Evolutionary conservation across 2,329 filamentous ascomycete genomes (phyloP), one percentile per base, ranked within the genome.

Genomic region (Paraphoma sp.): DNA sequence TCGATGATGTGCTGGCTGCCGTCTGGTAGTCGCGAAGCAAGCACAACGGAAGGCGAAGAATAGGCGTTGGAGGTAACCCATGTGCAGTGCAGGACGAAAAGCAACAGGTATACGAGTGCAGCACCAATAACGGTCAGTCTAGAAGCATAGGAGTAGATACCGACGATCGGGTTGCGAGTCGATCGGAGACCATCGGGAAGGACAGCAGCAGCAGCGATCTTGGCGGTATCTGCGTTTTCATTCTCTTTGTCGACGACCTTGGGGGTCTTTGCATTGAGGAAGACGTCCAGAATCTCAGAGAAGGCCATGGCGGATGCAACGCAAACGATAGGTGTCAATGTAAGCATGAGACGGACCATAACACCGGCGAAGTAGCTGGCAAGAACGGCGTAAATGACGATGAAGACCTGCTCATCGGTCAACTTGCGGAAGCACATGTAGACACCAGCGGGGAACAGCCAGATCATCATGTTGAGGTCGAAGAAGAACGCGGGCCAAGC

Each of bases 401-500:
- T 87, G 74, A 99, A 99, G 59, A 99, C 94, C 74, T 99, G 95
- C 83, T 99, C 93, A 73, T 99, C 96, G 69, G 87, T 89, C 56
- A 99, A 87, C 62, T 90, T 89, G 76, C 93, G 90, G 88, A 98
- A 99, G 83, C 93, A 97, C 80, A 99, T 89, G 81, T 98, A 99
- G 55, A 99, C 93, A 79, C 95, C 95, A 11, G 95, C 96, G 4
- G 95, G 95, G 87, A 99, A 98, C 50, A 99, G 87, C 95, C 95
- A 99, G 80, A 99, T 97, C 71, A 99, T 86, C 82, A 99, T 88
- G 83, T 96, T 97, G 68, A 99, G 84, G 72, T 99, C 95, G 78
- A 99, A 99, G 83, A 99, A 99, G 85, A 97, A 99, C 14, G 96
- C 92, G 2, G 95, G 95, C 95, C 95, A 99, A 43, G 95, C 95